These are phyloP conservation scores for Primulina eburnea DNA, from an alignment of 257 asterid species.

Conservation along the genomic window DNA sequence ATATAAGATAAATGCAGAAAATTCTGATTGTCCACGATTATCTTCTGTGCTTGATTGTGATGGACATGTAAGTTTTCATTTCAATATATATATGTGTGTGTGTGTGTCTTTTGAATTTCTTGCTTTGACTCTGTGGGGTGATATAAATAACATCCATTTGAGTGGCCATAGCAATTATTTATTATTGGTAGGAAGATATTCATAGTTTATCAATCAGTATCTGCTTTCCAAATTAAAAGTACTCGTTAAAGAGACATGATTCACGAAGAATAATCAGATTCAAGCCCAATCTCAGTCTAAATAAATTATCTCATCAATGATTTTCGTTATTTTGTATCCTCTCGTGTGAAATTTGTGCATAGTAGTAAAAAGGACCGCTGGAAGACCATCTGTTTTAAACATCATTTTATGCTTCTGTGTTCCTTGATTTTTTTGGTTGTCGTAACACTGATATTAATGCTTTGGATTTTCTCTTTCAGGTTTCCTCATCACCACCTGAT, in stretches of 20 bases:
- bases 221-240: neutral
- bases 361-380: neutral
- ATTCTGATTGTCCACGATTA: slow-evolving; percentile 25
- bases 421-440: neutral
- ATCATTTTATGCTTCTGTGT: neutral
- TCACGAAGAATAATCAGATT: neutral
- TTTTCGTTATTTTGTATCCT: neutral
- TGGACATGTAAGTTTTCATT: slow-evolving; percentile 45
- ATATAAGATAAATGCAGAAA: slow-evolving; percentile 31
- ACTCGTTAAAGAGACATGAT: neutral
- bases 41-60: neutral
- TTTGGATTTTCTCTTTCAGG: slow-evolving; percentile 49
- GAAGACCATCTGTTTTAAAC: neutral
- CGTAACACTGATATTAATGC: neutral
- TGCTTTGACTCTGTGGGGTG: neutral
- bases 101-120: neutral
- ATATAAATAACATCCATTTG: slow-evolving; percentile 6
- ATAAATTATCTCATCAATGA: neutral
- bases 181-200: neutral
- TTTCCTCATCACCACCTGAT: slow-evolving; percentile 59
- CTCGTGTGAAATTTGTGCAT: neutral
- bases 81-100: no score
- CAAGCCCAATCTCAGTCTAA: slow-evolving; percentile 3
- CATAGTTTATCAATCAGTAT: neutral
- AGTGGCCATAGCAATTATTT: neutral